Evolutionary conservation across 2,329 filamentous ascomycete species (phyloP).

Genomic region (Cordyceps cicadae): DNA sequence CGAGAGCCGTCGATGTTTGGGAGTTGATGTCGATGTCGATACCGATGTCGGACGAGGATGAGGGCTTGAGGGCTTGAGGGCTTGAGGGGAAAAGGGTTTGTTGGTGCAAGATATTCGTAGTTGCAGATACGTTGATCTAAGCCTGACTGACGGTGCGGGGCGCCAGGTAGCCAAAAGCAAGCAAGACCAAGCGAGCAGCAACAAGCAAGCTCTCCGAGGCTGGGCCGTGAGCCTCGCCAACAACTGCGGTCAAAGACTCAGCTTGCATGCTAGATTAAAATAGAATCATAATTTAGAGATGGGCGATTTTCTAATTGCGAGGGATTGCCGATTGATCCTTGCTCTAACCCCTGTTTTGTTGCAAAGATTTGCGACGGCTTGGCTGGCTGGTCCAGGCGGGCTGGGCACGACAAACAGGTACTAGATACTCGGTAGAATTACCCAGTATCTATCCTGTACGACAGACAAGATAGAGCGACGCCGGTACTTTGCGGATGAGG

Average conservation of each 20-base stretch:
- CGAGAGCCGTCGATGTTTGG: neutral
- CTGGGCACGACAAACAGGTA: neutral
- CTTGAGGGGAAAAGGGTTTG: neutral
- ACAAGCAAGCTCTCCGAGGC: neutral
- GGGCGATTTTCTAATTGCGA: no score
- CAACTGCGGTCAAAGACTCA: neutral
- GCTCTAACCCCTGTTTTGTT: neutral
- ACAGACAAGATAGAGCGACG: neutral
- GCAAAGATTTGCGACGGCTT: neutral
- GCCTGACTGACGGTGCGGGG: neutral
- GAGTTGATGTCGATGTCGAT: neutral
- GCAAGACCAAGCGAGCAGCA: neutral
- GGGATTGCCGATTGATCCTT: neutral
- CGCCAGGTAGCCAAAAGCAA: constrained; percentile 8
- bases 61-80: neutral
- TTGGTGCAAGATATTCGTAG: neutral
- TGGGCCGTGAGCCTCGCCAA: neutral
- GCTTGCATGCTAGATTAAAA: neutral
- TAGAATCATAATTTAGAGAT: neutral
- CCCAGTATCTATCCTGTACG: neutral
- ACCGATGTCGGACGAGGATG: neutral
- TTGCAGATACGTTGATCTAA: neutral
- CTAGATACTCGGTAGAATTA: no score
- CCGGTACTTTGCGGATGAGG: neutral
- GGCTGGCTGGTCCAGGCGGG: neutral